Conservation (phyloP, 2,329 filamentous ascomycete genomes). For the Mycocentrospora acerina region DNA sequence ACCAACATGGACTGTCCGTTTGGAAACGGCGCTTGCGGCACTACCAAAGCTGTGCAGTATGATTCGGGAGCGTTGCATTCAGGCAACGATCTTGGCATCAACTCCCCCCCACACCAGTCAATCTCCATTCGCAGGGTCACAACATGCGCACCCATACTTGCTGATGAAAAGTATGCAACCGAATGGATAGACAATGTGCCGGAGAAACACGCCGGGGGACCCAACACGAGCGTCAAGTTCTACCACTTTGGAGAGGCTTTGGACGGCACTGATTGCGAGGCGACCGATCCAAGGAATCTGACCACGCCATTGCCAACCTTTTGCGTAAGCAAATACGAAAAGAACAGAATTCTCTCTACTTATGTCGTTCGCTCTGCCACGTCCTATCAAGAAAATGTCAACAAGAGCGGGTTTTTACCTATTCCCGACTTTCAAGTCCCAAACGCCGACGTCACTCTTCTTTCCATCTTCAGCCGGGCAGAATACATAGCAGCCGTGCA, state of each 20-base stretch:
- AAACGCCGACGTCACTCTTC: constrained; percentile 19
- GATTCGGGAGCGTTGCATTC: constrained; percentile 20
- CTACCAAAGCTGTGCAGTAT: constrained; percentile 4
- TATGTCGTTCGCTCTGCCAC: constrained; percentile 14
- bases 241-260: constrained; percentile 16
- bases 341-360: constrained; percentile 10
- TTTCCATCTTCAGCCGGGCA: constrained; percentile 18
- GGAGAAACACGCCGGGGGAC: constrained; percentile 4
- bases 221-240: constrained; percentile 17
- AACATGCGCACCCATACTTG: constrained; percentile 16
- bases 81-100: constrained; percentile 19
- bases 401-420: constrained; percentile 17
- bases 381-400: constrained; percentile 10
- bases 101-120: constrained; percentile 10
- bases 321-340: constrained; percentile 17
- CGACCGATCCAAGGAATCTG: constrained; percentile 1
- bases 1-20: constrained; percentile 20
- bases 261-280: constrained; percentile 5
- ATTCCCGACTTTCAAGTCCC: constrained; percentile 18
- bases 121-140: constrained; percentile 19
- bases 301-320: constrained; percentile 13
- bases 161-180: constrained; percentile 13
- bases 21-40: constrained; percentile 11
- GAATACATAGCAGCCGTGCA: constrained; percentile 10
- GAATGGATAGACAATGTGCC: constrained; percentile 12